phyloP scores from a whole-genome alignment of 495 filamentous ascomycete species.

The Daldinia grandis region DNA sequence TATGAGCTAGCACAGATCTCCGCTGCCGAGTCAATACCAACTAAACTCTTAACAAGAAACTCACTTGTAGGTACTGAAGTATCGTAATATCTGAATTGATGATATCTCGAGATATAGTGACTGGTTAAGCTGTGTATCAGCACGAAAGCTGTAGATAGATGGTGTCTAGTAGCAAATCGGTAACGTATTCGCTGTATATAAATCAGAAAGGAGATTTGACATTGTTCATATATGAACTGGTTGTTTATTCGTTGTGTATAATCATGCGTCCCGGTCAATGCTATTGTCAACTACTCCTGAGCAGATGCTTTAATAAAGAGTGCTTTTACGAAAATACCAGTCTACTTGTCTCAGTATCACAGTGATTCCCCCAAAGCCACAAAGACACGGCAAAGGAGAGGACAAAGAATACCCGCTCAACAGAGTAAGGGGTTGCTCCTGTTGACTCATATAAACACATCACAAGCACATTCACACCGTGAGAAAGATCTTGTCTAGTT shows the following conservation, averaged over 20 bases:
- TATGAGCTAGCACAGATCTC: neutral
- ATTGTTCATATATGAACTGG: neutral
- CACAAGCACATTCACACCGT: neutral
- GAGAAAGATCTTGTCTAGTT: neutral
- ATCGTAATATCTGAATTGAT: neutral
- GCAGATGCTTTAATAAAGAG: neutral
- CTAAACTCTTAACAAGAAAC: neutral
- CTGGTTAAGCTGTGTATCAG: neutral
- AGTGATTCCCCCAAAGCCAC: neutral
- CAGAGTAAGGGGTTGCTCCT: neutral
- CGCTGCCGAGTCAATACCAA: neutral
- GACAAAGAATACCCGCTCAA: neutral
- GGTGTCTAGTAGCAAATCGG: neutral
- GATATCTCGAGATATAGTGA: neutral
- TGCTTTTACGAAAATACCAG: neutral
- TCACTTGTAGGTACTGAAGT: neutral
- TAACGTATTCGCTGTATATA: neutral
- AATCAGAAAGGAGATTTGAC: neutral
- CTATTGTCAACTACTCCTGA: neutral
- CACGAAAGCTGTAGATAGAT: neutral
- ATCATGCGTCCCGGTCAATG: neutral
- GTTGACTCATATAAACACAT: conserved; percentile 17
- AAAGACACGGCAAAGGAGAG: neutral
- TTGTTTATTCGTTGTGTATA: neutral
- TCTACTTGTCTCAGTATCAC: conserved; percentile 1